Evolutionary conservation across 352 stramenopile species (phyloP).

Genomic region (Phytophthora gonapodyides): DNA sequence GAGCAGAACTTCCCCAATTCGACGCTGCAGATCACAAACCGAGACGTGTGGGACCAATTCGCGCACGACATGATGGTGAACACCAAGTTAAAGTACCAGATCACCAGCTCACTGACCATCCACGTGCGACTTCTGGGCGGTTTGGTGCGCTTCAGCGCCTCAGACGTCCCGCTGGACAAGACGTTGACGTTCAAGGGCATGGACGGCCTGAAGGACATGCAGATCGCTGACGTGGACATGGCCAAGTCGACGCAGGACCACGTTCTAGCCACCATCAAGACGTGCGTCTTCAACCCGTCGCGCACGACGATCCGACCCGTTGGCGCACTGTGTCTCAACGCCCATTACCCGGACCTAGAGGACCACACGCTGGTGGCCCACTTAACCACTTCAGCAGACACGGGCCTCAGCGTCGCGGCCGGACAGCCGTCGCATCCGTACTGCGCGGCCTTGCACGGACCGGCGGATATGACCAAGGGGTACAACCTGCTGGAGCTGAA

Average conservation of each 20-base stretch:
- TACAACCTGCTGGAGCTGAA: conserved; percentile 78
- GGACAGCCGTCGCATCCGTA: conserved; percentile 60
- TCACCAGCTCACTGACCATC: conserved; percentile 53
- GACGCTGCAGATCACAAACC: conserved; percentile 60
- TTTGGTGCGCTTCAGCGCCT: conserved; percentile 54
- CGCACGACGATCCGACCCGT: conserved; percentile 66
- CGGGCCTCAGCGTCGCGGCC: conserved; percentile 48
- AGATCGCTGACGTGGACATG: conserved; percentile 69
- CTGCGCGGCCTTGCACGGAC: conserved; percentile 41
- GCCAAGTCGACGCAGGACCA: conserved; percentile 56
- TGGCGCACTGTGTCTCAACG: conserved; percentile 67
- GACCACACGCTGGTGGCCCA: conserved; percentile 56
- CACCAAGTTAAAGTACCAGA: conserved; percentile 47
- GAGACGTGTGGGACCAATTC: conserved; percentile 66
- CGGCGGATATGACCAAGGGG: conserved; percentile 41
- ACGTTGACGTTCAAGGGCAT: conserved; percentile 63
- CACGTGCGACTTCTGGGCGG: conserved; percentile 56
- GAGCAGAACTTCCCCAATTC: conserved; percentile 49
- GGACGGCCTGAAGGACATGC: conserved; percentile 64
- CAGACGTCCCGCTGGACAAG: conserved; percentile 56
- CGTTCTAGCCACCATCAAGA: conserved; percentile 73
- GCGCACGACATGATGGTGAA: conserved; percentile 68
- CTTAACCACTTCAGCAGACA: conserved; percentile 44
- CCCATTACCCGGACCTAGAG: conserved; percentile 51
- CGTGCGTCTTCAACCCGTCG: conserved; percentile 86